A percentile compares a stretch with the other conserved stretches of the same genome.
These are phyloP conservation scores for Aspergillus piperis DNA, from an alignment of 2,329 filamentous ascomycete species.

Conservation along the genomic window DNA sequence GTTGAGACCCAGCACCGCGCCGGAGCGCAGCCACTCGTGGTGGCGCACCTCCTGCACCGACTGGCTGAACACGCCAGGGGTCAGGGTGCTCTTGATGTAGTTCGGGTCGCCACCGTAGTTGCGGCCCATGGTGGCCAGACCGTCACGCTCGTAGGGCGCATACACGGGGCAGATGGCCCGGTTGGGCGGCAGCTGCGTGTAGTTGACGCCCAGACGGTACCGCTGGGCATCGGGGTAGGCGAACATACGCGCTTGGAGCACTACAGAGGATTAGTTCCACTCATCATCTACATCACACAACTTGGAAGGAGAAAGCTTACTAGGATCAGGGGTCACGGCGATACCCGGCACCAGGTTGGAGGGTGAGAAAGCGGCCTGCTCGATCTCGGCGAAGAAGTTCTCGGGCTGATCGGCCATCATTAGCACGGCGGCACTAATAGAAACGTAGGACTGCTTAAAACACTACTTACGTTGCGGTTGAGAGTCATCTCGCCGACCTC, in stretches of 20 bases:
- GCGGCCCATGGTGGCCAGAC: conserved; percentile 39
- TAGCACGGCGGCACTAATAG: neutral
- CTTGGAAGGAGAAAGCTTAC: conserved; percentile 17
- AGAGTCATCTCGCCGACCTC: conserved; percentile 55
- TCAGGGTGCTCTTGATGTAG: conserved; percentile 46
- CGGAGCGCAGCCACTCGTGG: conserved; percentile 22
- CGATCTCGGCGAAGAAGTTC: conserved; percentile 68
- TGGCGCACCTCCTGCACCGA: conserved; percentile 24
- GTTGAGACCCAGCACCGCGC: conserved; percentile 26
- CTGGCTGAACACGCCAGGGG: conserved; percentile 20
- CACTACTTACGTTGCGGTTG: conserved; percentile 48
- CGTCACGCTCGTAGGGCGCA: conserved; percentile 55
- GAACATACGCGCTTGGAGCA: conserved; percentile 63
- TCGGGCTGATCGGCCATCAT: conserved; percentile 30
- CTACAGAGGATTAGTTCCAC: conserved; percentile 21
- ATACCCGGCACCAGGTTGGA: conserved; percentile 65
- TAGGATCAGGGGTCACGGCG: conserved; percentile 63
- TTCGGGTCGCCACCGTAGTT: conserved; percentile 64
- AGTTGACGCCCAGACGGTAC: conserved; percentile 46
- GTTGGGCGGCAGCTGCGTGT: conserved; percentile 45
- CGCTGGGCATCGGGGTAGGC: conserved; percentile 59
- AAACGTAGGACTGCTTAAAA: too few relatives aligned
- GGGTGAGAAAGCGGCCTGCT: conserved; percentile 68
- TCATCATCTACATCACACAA: too few relatives aligned
- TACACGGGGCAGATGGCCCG: conserved; percentile 41